Base-by-base conservation (phyloP, 2,329 filamentous ascomycete species). In the Venturia aucupariae region DNA sequence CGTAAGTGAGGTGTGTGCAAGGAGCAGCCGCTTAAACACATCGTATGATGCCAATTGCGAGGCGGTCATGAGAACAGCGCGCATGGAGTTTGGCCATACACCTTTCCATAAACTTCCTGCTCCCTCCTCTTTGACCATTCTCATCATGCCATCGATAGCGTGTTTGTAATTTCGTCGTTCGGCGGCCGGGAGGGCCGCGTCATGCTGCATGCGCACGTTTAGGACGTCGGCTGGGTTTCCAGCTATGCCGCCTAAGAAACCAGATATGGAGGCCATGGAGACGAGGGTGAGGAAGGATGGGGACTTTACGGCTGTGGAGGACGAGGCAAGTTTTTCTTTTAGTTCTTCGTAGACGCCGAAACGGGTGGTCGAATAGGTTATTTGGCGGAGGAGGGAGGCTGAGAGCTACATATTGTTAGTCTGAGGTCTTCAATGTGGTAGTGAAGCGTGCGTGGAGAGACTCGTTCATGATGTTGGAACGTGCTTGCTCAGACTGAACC, bases 121-220 rank as follows among this genome's bases (percentile, higher is more conserved):
- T 3, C 94, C 94, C 77, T 99, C 94, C 68, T 91, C 86, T 64
- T 88, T 84, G n/a, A 87, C 83, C 90, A 97, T 96, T 68, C 90
- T 86, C 32, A 89, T 78, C 71, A 97, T 81, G 35, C 94, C 94
- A 73, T 97, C 88, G 60, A 97, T 75, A 3, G 92, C 94, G 75
- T 97, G 84, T 68, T 86, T 88, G 79, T 99, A 99, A 76, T 96
- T 94, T 65, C 93, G 85, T 60, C 90, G 86, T 72, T 95, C 80
- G 5, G 82, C 82, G 0, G 78, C 71, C 0, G 92, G 89, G 1
- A 97, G 84, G 0, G 91, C 86, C 2, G 90, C 87, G 70, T 89
- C 94, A 77, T 96, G 90, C 78, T 99, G 94, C 94, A 99, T 99
- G 69, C 94, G 90, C 61, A 99, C 94, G 77, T 99, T 99, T 72